Percentiles rank a stretch among this genome's conserved stretches.
phyloP scores from a whole-genome alignment of 2,329 filamentous ascomycete species.

The Podosphaera aphanis region DNA sequence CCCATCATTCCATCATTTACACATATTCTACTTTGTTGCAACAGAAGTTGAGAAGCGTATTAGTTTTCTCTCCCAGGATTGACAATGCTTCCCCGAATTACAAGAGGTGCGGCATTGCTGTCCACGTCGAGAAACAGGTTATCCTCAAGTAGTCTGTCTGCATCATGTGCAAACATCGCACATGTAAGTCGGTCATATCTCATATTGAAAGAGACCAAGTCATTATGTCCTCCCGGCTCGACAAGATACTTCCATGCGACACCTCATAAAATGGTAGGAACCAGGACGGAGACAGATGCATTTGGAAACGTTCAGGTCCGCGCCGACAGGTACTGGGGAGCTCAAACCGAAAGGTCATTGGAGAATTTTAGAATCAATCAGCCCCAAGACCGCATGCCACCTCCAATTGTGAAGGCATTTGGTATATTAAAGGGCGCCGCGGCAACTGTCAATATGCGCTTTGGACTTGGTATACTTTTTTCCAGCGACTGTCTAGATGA shows the following conservation, averaged over 20 bases:
- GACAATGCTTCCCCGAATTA: background rate
- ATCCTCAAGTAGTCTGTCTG: background rate
- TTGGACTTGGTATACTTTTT: constrained; percentile 46
- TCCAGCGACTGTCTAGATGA: constrained; percentile 2
- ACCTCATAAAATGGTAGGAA: constrained; percentile 21
- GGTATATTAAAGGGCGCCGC: constrained; percentile 94
- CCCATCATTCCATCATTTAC: background rate
- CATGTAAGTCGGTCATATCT: background rate
- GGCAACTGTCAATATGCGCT: constrained; percentile 86
- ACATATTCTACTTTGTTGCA: background rate
- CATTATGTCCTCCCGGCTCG: background rate
- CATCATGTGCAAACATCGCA: background rate
- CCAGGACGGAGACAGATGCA: constrained; percentile 81
- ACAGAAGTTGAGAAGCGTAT: background rate
- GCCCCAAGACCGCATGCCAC: constrained; percentile 94
- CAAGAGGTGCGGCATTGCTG: background rate
- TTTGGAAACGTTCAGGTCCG: constrained; percentile 92
- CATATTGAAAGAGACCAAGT: background rate
- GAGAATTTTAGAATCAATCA: constrained; percentile 99
- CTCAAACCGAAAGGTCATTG: constrained; percentile 86
- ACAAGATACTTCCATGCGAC: constrained; percentile 15
- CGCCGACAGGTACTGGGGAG: constrained; percentile 92
- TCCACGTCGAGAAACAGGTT: background rate
- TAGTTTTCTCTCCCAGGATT: background rate
- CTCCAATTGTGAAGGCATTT: constrained; percentile 76